Evolutionary conservation across 179 eudicot species (phyloP).

Genomic region (Silene noctiflora): DNA sequence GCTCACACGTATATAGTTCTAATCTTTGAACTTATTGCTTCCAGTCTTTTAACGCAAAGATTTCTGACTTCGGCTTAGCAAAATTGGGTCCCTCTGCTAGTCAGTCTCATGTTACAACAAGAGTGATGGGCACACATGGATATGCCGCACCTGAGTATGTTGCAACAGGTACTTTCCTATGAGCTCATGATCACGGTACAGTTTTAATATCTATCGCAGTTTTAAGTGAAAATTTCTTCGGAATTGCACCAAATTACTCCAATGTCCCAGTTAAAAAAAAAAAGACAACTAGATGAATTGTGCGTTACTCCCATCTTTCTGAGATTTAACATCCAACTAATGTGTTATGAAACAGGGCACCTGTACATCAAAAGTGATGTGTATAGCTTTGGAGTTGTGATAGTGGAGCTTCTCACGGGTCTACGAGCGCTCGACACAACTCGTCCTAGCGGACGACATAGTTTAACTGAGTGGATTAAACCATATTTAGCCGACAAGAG

Average conservation of each 20-base stretch:
- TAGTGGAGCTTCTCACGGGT: conserved; percentile 74
- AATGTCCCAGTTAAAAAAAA: no score
- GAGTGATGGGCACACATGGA: conserved; percentile 72
- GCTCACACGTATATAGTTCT: neutral
- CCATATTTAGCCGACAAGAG: conserved; percentile 59
- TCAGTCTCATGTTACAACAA: conserved; percentile 64
- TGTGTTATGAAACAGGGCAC: conserved; percentile 48
- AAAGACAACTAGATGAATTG: no score
- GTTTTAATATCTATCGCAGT: no score
- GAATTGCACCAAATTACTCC: no score
- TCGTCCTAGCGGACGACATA: conserved; percentile 55
- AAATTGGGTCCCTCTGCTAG: conserved; percentile 71
- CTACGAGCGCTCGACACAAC: conserved; percentile 54
- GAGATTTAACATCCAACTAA: neutral
- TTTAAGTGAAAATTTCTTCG: no score
- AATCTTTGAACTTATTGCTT: conserved; percentile 11
- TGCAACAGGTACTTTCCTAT: conserved; percentile 57
- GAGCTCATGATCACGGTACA: neutral
- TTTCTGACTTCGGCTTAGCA: conserved; percentile 83
- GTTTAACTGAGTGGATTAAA: conserved; percentile 60
- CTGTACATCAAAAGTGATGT: conserved; percentile 83
- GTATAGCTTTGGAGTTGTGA: conserved; percentile 76
- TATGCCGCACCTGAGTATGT: conserved; percentile 82
- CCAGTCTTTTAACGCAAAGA: conserved; percentile 66
- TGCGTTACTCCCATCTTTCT: neutral